A percentile compares a stretch with the other conserved stretches of the same genome.
Conservation (phyloP, 192 early-diverging fungal species). For the Bifiguratus adelaidae region DNA sequence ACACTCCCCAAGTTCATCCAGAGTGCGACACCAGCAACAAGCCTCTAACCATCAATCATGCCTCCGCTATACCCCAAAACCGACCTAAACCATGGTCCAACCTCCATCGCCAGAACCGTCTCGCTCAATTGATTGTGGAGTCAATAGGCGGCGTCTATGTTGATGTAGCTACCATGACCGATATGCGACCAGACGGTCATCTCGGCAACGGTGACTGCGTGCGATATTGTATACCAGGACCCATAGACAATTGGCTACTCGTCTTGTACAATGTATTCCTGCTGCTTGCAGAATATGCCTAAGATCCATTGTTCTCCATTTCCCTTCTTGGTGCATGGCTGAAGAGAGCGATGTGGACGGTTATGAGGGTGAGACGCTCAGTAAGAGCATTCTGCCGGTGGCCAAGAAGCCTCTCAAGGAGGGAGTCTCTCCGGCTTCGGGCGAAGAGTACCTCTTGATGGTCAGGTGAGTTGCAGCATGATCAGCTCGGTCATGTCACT, state of each 20-base stretch:
- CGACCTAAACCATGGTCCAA: slow-evolving; percentile 23
- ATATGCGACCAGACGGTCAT: slow-evolving; percentile 36
- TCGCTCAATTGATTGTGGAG: slow-evolving; percentile 37
- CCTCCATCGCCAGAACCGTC: slow-evolving; percentile 28
- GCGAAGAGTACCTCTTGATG: slow-evolving; percentile 17
- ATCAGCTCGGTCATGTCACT: neutral
- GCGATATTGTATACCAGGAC: slow-evolving; percentile 43
- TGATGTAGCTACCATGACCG: slow-evolving; percentile 31
- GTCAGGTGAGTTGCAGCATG: slow-evolving; percentile 8
- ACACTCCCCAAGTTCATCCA: slow-evolving; percentile 29
- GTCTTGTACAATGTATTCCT: slow-evolving; percentile 20
- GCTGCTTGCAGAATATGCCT: too few relatives aligned
- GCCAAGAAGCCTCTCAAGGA: neutral
- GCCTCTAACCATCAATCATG: slow-evolving; percentile 19
- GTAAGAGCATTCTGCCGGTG: neutral
- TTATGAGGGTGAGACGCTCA: neutral
- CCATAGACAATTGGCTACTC: slow-evolving; percentile 34
- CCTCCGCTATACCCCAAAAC: slow-evolving; percentile 14
- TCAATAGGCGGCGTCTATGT: slow-evolving; percentile 36
- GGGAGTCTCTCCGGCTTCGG: slow-evolving; percentile 5
- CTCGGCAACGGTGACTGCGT: slow-evolving; percentile 41
- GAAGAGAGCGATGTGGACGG: neutral
- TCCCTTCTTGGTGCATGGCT: too few relatives aligned
- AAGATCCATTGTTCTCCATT: too few relatives aligned
- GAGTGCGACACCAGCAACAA: slow-evolving; percentile 27